Conservation (phyloP, 2,329 filamentous ascomycete genomes). For the Pseudocercospora fuligena region DNA sequence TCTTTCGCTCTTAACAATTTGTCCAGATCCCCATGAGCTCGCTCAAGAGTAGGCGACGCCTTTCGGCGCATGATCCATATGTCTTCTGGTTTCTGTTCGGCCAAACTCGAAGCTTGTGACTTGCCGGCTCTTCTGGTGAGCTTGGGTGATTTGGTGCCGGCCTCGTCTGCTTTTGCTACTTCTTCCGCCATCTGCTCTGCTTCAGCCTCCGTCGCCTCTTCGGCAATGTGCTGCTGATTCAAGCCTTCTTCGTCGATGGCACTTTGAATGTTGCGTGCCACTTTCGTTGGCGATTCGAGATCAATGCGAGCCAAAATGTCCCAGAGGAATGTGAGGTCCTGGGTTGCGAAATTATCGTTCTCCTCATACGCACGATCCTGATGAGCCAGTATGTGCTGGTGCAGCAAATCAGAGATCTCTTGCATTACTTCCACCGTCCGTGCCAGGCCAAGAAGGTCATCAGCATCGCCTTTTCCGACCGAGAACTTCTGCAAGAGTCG, state of each 20-base stretch:
- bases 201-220: constrained; percentile 72
- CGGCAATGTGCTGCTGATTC: constrained; percentile 75
- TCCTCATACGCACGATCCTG: constrained; percentile 42
- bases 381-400: constrained; percentile 38
- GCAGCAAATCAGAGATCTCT: constrained; percentile 61
- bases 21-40: constrained; percentile 71
- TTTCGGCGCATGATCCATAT: constrained; percentile 67
- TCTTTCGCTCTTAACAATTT: constrained; percentile 64
- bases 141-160: constrained; percentile 54
- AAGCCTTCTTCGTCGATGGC: constrained; percentile 94
- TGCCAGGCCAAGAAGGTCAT: constrained; percentile 84
- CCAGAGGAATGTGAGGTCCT: constrained; percentile 37
- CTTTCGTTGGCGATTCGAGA: constrained; percentile 67
- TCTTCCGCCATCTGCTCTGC: constrained; percentile 76
- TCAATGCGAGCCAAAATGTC: constrained; percentile 61
- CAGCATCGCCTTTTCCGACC: constrained; percentile 85
- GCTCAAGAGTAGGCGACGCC: constrained; percentile 69
- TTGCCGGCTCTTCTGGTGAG: constrained; percentile 32
- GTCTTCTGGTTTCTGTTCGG: constrained; percentile 46
- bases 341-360: constrained; percentile 15
- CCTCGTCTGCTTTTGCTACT: constrained; percentile 69
- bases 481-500: constrained; percentile 93
- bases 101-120: constrained; percentile 11
- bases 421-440: constrained; percentile 78
- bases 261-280: constrained; percentile 72